These are phyloP conservation scores for Juglanconis sp. DNA, from an alignment of 2,329 filamentous ascomycete genomes.

Conservation along the genomic window DNA sequence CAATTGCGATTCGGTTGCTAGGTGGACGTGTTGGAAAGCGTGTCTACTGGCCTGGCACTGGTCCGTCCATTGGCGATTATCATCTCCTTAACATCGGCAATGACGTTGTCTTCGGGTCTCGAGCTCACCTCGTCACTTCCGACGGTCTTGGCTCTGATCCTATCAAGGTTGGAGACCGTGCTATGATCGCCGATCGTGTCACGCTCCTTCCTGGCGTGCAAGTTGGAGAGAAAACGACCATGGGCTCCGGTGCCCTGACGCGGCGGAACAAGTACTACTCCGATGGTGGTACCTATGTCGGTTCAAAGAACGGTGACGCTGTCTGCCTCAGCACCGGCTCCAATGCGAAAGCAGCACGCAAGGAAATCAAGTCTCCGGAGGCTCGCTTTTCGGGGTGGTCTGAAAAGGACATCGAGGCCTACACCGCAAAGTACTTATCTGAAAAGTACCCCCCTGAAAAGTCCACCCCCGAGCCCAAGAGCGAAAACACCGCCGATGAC, in stretches of 20 bases:
- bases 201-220: conserved; percentile 48
- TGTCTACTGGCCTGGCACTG: conserved; percentile 57
- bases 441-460: background rate
- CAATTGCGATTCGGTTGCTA: conserved; percentile 45
- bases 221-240: conserved; percentile 45
- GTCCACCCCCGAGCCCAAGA: background rate
- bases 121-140: conserved; percentile 50
- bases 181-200: conserved; percentile 57
- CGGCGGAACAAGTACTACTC: conserved; percentile 42
- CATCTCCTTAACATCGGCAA: conserved; percentile 54
- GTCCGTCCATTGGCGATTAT: conserved; percentile 51
- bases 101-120: conserved; percentile 58
- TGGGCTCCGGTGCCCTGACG: conserved; percentile 53
- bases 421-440: background rate
- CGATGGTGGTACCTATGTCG: conserved; percentile 47
- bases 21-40: conserved; percentile 51
- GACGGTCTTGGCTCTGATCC: conserved; percentile 47
- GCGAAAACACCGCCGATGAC: background rate
- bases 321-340: conserved; percentile 32
- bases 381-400: conserved; percentile 14
- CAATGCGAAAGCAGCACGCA: background rate
- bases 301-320: conserved; percentile 49
- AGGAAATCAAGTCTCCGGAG: background rate
- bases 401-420: background rate
- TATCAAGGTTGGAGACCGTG: conserved; percentile 43